Base-by-base conservation (phyloP, 495 filamentous ascomycete genomes). In the Penicillium bovifimosum region DNA sequence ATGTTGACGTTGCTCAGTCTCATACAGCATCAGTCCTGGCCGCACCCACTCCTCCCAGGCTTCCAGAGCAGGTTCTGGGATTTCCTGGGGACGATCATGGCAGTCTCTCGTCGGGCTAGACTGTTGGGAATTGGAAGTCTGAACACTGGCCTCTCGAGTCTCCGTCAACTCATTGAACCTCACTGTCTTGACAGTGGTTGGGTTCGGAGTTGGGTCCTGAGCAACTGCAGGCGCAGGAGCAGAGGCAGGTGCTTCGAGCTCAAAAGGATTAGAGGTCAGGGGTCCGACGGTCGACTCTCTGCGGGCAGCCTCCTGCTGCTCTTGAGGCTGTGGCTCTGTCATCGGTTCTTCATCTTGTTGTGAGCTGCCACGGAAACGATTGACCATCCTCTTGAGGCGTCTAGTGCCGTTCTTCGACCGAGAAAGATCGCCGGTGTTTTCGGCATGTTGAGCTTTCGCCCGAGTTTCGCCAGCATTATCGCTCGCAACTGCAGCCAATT, bases 41-140 rank as follows among this genome's bases (percentile, higher is more conserved):
- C 52, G 50, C 14, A 36, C 38, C 42, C 31, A 58, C 4, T 50
- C 49, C 9, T 55, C 55, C 14, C 44, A 17, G 7, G 50, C 29
- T 6, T 58, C 54, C 9, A 45, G 20, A n/a, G 67, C 59, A 8
- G 62, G 61, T 36, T 52, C 59, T 9, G 53, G 56, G 6, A 56
- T 45, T 13, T 50, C 60, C 6, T 56, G 65, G 13, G 66, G 66
- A 7, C 66, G 62, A 46, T 58, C 59, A 31, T 53, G 68, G 46
- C 45, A 60, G 8, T 74, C 63, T n/a, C 71, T 74, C 13, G 64
- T 72, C 5, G 51, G 41, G 6, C 57, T 55, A 8, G 73, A 73
- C 18, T 65, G 52, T n/a, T 60, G 59, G 24, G 70, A 72, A 14
- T 46, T 40, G 4, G 51, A 49, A 0, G 62, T 71, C 32, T 62